Conservation (phyloP, 2,329 filamentous ascomycete species). For the Phialophora tarda region DNA sequence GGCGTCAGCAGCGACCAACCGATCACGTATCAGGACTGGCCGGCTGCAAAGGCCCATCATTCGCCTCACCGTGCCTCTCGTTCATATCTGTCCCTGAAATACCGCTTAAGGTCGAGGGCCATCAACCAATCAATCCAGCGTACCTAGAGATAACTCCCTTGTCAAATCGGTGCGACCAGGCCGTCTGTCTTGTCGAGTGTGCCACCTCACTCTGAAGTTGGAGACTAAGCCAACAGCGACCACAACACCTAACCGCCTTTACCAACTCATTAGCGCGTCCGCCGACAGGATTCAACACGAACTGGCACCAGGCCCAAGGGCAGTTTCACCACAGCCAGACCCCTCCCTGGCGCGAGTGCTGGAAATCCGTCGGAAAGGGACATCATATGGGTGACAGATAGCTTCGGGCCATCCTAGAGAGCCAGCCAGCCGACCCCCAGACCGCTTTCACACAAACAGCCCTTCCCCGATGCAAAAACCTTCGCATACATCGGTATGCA, state of each 20-base stretch:
- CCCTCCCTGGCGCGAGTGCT: not conserved
- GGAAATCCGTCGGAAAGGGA: not conserved
- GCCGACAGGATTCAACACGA: not conserved
- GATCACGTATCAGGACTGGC: not conserved
- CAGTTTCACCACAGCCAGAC: not conserved
- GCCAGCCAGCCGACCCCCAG: not conserved
- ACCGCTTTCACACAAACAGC: not conserved
- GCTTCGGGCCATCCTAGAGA: not conserved
- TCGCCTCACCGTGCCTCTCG: constrained; percentile 13
- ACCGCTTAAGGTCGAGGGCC: not conserved
- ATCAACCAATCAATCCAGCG: not conserved
- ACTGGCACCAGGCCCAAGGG: not conserved
- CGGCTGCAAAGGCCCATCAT: not conserved
- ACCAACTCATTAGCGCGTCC: not conserved
- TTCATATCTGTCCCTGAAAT: not conserved
- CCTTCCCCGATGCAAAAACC: not conserved
- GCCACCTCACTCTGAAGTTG: not conserved
- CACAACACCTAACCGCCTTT: not conserved
- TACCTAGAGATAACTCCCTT: not conserved
- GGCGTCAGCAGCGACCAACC: not conserved
- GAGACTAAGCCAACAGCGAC: not conserved
- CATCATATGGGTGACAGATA: not conserved
- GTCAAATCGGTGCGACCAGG: not conserved
- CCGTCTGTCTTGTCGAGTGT: not conserved
- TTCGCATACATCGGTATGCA: not conserved